phyloP scores from a whole-genome alignment of 2,329 filamentous ascomycete species.

The Ploettnerulaceae sp. region DNA sequence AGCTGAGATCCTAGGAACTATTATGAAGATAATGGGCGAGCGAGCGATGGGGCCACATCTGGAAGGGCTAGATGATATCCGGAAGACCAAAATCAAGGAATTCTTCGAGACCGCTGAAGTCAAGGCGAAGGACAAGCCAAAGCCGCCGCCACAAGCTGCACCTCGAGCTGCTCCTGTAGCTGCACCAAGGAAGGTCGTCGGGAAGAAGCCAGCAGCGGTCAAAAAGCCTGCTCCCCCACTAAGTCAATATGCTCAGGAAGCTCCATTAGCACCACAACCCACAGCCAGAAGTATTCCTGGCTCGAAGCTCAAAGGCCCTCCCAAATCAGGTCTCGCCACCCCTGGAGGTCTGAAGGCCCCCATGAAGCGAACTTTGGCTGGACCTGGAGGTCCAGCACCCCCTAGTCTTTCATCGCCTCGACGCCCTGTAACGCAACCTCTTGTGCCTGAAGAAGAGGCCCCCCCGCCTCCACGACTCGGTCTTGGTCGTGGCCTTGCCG shows the following conservation, averaged over 20 bases:
- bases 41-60: constrained; percentile 90
- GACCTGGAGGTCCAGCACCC: constrained; percentile 39
- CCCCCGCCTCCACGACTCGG: constrained; percentile 29
- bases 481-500: constrained; percentile 66
- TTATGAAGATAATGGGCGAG: constrained; percentile 99
- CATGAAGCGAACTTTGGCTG: constrained; percentile 49
- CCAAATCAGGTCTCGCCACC: constrained; percentile 44
- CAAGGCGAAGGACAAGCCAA: constrained; percentile 88
- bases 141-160: constrained; percentile 63
- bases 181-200: constrained; percentile 41
- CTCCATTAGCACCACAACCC: constrained; percentile 54
- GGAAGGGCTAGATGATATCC: constrained; percentile 89
- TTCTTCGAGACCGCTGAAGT: constrained; percentile 78
- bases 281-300: constrained; percentile 45
- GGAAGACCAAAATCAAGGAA: constrained; percentile 94
- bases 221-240: constrained; percentile 45
- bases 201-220: constrained; percentile 38
- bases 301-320: constrained; percentile 53
- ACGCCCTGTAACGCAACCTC: constrained; percentile 40
- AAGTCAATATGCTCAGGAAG: constrained; percentile 44
- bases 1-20: constrained; percentile 83
- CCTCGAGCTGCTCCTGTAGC: constrained; percentile 43
- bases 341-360: constrained; percentile 52
- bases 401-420: constrained; percentile 44
- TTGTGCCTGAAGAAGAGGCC: constrained; percentile 42